Conservation (phyloP, 306 rosid species). For the Cicer yamashitae region DNA sequence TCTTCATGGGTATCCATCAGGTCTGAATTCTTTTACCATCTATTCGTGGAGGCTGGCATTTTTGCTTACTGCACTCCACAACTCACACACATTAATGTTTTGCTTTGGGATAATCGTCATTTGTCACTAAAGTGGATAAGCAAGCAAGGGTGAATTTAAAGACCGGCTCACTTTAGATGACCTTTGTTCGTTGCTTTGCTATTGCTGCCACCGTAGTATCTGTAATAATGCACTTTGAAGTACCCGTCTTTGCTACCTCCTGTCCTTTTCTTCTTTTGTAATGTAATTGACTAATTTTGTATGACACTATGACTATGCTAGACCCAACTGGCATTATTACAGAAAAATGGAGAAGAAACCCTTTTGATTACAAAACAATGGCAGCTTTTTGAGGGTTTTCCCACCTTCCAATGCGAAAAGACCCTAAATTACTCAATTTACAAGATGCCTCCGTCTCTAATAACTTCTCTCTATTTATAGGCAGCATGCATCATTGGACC, state of each 20-base stretch:
- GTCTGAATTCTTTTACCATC: neutral
- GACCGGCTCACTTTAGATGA: conserved; percentile 3
- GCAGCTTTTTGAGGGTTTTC: neutral
- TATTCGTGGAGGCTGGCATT: neutral
- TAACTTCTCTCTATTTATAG: neutral
- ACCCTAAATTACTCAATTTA: neutral
- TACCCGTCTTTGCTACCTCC: neutral
- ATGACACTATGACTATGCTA: neutral
- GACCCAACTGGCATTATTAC: neutral
- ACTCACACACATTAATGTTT: neutral
- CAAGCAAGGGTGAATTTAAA: neutral
- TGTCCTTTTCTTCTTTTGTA: conserved; percentile 2
- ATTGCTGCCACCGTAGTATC: conserved; percentile 11
- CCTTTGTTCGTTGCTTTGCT: neutral
- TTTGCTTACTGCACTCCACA: neutral
- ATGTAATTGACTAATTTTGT: conserved; percentile 1
- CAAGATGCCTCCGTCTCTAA: neutral
- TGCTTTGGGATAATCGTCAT: neutral
- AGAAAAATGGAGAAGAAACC: neutral
- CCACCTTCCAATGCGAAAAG: neutral
- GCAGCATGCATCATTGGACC: neutral
- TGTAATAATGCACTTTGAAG: neutral
- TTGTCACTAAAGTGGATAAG: neutral
- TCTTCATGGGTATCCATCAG: neutral
- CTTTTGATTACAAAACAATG: neutral